These are phyloP conservation scores for Lyophyllum shimeji DNA, from an alignment of 768 basidiomycete species.

Conservation along the genomic window DNA sequence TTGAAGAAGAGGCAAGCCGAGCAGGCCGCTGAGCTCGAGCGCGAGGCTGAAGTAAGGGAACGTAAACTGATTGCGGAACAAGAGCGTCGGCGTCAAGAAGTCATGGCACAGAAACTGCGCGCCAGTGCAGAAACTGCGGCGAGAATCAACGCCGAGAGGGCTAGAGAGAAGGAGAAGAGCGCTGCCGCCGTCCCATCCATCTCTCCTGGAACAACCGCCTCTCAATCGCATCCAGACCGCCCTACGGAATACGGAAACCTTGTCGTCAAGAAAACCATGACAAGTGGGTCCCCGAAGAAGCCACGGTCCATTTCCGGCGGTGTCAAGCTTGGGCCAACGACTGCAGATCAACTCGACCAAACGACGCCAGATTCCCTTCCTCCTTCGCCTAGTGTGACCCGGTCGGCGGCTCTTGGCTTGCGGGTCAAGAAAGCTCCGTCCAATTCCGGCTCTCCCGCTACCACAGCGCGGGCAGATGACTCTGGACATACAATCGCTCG, in stretches of 20 bases:
- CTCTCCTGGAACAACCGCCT: conserved; percentile 7
- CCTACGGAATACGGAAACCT: conserved; percentile 10
- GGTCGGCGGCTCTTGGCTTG: conserved; percentile 1
- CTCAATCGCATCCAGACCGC: conserved; percentile 1
- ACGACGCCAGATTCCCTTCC: background rate
- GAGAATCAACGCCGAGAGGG: conserved; percentile 26
- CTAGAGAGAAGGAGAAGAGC: conserved; percentile 19
- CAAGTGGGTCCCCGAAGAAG: conserved; percentile 9
- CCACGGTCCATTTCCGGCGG: conserved; percentile 14
- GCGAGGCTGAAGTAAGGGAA: conserved; percentile 18
- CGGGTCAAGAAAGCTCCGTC: background rate
- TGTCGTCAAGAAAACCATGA: conserved; percentile 7
- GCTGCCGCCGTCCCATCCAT: conserved; percentile 1
- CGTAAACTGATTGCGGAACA: conserved; percentile 30
- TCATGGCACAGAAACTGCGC: conserved; percentile 29
- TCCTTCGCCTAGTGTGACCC: background rate
- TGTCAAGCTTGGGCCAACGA: conserved; percentile 12
- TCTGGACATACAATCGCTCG: background rate
- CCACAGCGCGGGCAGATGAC: background rate
- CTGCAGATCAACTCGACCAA: background rate
- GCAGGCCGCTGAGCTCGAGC: conserved; percentile 7
- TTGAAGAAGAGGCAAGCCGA: conserved; percentile 17
- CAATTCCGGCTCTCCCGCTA: background rate
- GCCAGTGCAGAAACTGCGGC: conserved; percentile 25
- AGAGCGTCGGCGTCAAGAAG: conserved; percentile 26